Percentiles rank a stretch among this genome's conserved stretches.
These are phyloP conservation scores for Diaporthe citri DNA, from an alignment of 2,329 filamentous ascomycete species.

Conservation along the genomic window DNA sequence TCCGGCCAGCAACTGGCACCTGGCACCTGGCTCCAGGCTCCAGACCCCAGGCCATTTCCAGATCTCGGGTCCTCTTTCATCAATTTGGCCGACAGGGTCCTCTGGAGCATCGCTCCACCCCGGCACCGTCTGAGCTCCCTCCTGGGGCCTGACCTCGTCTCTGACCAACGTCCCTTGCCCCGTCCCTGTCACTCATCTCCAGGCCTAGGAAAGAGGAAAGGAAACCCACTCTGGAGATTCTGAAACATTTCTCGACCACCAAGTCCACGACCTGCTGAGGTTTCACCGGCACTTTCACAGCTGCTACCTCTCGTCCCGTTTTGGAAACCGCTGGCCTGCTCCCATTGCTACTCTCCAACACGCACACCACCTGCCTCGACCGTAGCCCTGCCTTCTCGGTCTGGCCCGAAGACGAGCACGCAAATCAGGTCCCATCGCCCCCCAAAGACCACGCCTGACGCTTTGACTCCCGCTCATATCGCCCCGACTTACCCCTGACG, in stretches of 20 bases:
- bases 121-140: conserved; percentile 30
- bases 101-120: conserved; percentile 24
- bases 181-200: conserved; percentile 28
- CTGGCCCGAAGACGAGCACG: conserved; percentile 30
- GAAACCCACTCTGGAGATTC: conserved; percentile 18
- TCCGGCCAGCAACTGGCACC: conserved; percentile 28
- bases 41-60: conserved; percentile 24
- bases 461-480: conserved; percentile 31
- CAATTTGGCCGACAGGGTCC: conserved; percentile 33
- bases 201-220: background rate
- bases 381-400: conserved; percentile 26
- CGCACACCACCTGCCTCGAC: background rate
- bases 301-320: conserved; percentile 31
- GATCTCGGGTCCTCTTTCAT: conserved; percentile 28
- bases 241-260: conserved; percentile 28
- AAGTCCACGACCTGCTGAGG: conserved; percentile 23
- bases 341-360: conserved; percentile 3
- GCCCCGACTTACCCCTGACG: conserved; percentile 35
- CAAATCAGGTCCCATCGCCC: conserved; percentile 15
- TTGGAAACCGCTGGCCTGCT: conserved; percentile 20
- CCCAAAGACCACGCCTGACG: conserved; percentile 13
- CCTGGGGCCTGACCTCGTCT: conserved; percentile 13
- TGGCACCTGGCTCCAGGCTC: conserved; percentile 5
- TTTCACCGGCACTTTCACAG: conserved; percentile 10
- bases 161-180: conserved; percentile 18